A percentile compares a stretch with the other conserved stretches of the same genome.
Evolutionary conservation across 495 filamentous ascomycete genomes (phyloP).

Genomic region (Hyaloscypha hepaticicola): DNA sequence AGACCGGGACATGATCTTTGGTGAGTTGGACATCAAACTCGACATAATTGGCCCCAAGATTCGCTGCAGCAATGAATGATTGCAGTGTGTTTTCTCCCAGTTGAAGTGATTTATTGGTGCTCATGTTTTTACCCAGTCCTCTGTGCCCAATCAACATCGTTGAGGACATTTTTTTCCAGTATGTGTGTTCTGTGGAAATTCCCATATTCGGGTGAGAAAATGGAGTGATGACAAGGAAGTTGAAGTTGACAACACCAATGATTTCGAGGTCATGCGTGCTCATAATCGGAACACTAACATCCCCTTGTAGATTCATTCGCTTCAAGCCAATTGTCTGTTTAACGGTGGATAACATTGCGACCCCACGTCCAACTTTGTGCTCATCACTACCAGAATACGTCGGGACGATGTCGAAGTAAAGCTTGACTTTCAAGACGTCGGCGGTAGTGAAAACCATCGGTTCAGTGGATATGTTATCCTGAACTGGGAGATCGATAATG

Average conservation of each 20-base stretch:
- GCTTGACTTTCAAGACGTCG: conserved; percentile 77
- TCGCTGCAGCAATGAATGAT: conserved; percentile 95
- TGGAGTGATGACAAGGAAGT: conserved; percentile 91
- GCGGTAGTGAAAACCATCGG: conserved; percentile 82
- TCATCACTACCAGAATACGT: conserved; percentile 92
- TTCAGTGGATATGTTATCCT: conserved; percentile 90
- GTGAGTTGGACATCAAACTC: conserved; percentile 97
- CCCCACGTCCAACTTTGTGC: conserved; percentile 84
- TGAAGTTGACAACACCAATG: conserved; percentile 93
- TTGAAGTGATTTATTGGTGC: conserved; percentile 79
- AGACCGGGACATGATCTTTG: conserved; percentile 97
- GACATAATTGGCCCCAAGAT: conserved; percentile 87
- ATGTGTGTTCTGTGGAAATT: conserved; percentile 84
- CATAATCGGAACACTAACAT: conserved; percentile 88
- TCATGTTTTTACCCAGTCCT: conserved; percentile 88
- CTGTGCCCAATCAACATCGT: conserved; percentile 95
- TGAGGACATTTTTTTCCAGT: conserved; percentile 83
- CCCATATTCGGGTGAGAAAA: conserved; percentile 93
- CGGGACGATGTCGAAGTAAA: conserved; percentile 95
- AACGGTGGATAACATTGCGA: conserved; percentile 83
- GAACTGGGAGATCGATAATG: conserved; percentile 87
- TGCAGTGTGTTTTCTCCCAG: conserved; percentile 93
- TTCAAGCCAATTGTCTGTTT: conserved; percentile 72
- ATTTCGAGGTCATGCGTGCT: conserved; percentile 79
- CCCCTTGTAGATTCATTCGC: conserved; percentile 87